Evolutionary conservation across 805 yeast species (phyloP), one percentile per base, ranked within the genome.

Genomic region (Yamadazyma paraphyllophila): DNA sequence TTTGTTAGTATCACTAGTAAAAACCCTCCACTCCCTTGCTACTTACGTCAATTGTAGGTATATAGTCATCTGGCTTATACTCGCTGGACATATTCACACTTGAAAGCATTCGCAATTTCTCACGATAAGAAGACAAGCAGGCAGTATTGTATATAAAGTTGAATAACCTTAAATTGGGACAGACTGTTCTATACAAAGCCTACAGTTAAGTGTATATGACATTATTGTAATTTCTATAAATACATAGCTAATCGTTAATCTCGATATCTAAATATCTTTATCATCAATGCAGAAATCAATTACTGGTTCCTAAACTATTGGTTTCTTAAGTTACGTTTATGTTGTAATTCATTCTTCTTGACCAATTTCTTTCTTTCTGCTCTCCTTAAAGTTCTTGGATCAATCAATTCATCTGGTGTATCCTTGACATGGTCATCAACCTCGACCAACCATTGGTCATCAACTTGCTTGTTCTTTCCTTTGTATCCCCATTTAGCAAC

Each of bases 401-500:
- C 97, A 37, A 88, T 72, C 55, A 88, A 71, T 57, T 86, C 95
- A 37, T 72, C 64, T 13, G 60, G 61, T 27, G 74, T 68, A 44
- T 66, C 65, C 60, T 78, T 76, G 25, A 76, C 83, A 55, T 83
- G 77, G 43, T 87, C 95, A 48, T 88, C 88, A 49, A 92, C 87
- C 69, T 94, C 99, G 47, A 92, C 97, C 61, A 89, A 76, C 99
- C 99, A 94, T 67, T 94, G 97, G 59, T 77, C 71, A 59, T 92
- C 98, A 55, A 83, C 61, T 45, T 82, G 80, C 71, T 94, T 92
- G 69, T 94, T 94, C 68, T 82, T 81, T 60, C 98, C 98, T 54
- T 86, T 84, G 73, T 85, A 92, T 49, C 99, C 99, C 99, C 99
- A 94, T 68, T 90, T 92, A 58, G 96, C 92, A 50, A 85, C 96